Conservation (phyloP, 2,329 filamentous ascomycete genomes). For the Pyricularia pennisetigena region DNA sequence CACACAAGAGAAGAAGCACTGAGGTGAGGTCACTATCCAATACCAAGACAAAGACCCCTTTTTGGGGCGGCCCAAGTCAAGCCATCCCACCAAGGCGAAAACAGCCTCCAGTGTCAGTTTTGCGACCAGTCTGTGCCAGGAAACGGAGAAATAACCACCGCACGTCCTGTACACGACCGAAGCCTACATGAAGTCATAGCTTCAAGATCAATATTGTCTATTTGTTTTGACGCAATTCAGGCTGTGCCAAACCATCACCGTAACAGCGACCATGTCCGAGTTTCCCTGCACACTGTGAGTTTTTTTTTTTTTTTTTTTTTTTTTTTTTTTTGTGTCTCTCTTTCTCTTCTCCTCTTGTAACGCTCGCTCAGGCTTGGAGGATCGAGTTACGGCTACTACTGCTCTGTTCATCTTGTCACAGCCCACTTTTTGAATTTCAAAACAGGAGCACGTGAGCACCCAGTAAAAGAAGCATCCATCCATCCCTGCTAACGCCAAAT, state of each 20-base stretch:
- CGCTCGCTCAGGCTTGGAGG: not conserved
- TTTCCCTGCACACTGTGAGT: conserved; percentile 58
- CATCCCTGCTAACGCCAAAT: conserved; percentile 5
- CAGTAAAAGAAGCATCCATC: conserved; percentile 7
- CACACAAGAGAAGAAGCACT: not conserved
- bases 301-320: not conserved
- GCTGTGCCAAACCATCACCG: not conserved
- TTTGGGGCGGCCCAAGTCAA: not conserved
- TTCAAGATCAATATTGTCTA: not conserved
- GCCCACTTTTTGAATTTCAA: conserved; percentile 7
- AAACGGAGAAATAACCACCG: not conserved
- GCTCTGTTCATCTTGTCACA: not conserved
- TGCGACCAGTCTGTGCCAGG: not conserved
- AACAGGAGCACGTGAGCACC: conserved; percentile 8
- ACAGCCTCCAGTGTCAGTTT: not conserved
- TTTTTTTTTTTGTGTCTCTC: too few relatives aligned
- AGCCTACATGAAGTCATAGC: not conserved
- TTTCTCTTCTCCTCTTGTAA: not conserved
- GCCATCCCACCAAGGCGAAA: not conserved
- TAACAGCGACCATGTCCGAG: conserved; percentile 17
- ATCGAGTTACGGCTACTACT: not conserved
- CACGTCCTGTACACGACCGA: not conserved
- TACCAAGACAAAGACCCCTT: not conserved
- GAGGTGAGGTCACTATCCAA: not conserved
- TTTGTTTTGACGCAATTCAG: not conserved